Conservation (phyloP, 2,329 filamentous ascomycete genomes). For the Diplodia corticola region DNA sequence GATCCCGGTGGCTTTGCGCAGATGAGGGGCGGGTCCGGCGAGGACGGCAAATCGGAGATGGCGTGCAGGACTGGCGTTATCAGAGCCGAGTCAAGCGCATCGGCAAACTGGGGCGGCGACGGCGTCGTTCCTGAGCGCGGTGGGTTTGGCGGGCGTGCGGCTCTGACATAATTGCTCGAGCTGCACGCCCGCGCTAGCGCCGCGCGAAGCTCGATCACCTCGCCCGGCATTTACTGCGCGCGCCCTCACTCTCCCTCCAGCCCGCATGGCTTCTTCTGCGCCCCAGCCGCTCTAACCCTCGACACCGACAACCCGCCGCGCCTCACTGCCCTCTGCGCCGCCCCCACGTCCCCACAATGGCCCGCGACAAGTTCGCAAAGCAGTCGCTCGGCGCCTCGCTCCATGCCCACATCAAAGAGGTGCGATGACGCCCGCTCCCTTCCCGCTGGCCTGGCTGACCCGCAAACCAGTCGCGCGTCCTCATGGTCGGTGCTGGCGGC, state of each 20-base stretch:
- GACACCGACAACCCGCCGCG: conserved; percentile 14
- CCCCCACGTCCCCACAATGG: conserved; percentile 37
- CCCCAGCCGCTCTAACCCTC: conserved; percentile 12
- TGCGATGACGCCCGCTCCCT: conserved; percentile 41
- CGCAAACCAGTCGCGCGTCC: conserved; percentile 68
- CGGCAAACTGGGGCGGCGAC: not conserved
- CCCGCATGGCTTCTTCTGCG: conserved; percentile 22
- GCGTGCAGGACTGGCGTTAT: conserved; percentile 1
- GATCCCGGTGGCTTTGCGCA: not conserved
- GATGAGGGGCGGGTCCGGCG: not conserved
- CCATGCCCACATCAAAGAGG: conserved; percentile 68
- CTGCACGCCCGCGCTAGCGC: conserved; percentile 18
- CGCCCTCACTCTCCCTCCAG: conserved; percentile 2
- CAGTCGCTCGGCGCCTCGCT: conserved; percentile 67
- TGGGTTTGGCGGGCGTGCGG: conserved; percentile 17
- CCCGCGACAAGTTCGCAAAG: conserved; percentile 51
- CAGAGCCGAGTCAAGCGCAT: conserved; percentile 3
- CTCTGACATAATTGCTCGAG: conserved; percentile 22
- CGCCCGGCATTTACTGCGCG: conserved; percentile 15
- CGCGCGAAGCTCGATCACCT: conserved; percentile 18
- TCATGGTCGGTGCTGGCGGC: conserved; percentile 94
- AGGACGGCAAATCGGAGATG: not conserved
- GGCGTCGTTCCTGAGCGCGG: conserved; percentile 2
- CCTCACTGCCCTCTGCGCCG: conserved; percentile 21
- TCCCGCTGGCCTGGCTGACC: conserved; percentile 30